These are phyloP conservation scores for Trichoderma citrinoviride DNA, from an alignment of 2,329 filamentous ascomycete genomes.

Conservation along the genomic window DNA sequence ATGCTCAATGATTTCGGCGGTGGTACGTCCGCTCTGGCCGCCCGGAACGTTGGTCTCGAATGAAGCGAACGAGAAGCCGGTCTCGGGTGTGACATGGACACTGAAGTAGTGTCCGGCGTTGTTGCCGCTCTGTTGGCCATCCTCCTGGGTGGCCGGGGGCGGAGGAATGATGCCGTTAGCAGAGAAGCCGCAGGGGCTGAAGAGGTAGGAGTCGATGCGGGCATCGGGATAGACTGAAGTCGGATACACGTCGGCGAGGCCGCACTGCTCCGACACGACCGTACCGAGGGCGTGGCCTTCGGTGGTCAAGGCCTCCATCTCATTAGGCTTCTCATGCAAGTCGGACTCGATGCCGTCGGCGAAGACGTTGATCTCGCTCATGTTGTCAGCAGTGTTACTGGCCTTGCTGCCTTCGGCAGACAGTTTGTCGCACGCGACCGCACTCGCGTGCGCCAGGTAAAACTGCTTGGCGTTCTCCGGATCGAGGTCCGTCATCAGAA, in stretches of 20 bases:
- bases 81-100: constrained; percentile 96
- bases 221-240: constrained; percentile 85
- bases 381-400: constrained; percentile 59
- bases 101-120: constrained; percentile 87
- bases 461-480: constrained; percentile 68
- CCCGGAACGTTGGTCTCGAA: constrained; percentile 98
- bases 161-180: constrained; percentile 94
- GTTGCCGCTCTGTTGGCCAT: constrained; percentile 34
- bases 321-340: constrained; percentile 55
- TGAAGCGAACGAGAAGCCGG: constrained; percentile 93
- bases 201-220: constrained; percentile 91
- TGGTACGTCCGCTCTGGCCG: constrained; percentile 81
- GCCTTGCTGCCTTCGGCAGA: constrained; percentile 64
- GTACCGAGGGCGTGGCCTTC: constrained; percentile 93
- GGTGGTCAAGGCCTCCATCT: constrained; percentile 75
- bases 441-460: constrained; percentile 72
- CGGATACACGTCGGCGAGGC: constrained; percentile 85
- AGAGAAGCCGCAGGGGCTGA: constrained; percentile 94
- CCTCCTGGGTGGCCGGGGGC: constrained; percentile 46
- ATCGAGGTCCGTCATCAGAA: constrained; percentile 71
- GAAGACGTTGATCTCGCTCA: constrained; percentile 77
- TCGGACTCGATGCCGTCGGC: constrained; percentile 59
- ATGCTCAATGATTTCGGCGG: constrained; percentile 85
- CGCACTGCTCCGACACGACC: constrained; percentile 85
- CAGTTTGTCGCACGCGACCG: constrained; percentile 79